Conservation (phyloP, 495 filamentous ascomycete species). For the Pseudevernia furfuracea region DNA sequence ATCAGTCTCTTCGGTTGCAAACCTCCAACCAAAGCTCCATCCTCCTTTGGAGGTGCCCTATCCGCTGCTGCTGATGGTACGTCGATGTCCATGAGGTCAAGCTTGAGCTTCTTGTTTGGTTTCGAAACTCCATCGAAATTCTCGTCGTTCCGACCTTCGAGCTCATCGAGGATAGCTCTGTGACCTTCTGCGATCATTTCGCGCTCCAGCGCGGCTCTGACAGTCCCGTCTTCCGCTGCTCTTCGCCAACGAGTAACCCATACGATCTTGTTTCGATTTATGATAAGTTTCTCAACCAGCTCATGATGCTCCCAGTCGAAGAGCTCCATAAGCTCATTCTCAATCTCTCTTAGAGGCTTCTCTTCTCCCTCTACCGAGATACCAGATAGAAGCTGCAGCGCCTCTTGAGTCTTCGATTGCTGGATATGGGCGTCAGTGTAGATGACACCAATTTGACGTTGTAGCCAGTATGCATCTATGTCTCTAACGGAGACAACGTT, state of each 20-base stretch:
- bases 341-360: conserved; percentile 78
- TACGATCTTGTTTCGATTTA: conserved; percentile 83
- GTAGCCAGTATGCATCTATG: conserved; percentile 96
- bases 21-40: conserved; percentile 69
- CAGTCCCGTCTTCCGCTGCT: conserved; percentile 72
- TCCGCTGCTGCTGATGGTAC: conserved; percentile 52
- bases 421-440: conserved; percentile 87
- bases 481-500: conserved; percentile 67
- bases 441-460: conserved; percentile 78
- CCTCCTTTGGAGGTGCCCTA: conserved; percentile 42
- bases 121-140: conserved; percentile 46
- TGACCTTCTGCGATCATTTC: conserved; percentile 89
- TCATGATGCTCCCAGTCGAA: conserved; percentile 97
- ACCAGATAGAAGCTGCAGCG: conserved; percentile 71
- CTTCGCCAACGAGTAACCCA: conserved; percentile 88
- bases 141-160: conserved; percentile 54
- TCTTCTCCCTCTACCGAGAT: conserved; percentile 72
- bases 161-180: conserved; percentile 76
- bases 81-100: conserved; percentile 86
- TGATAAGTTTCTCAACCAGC: conserved; percentile 83
- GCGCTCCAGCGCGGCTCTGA: conserved; percentile 69
- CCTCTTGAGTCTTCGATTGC: conserved; percentile 76
- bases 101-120: conserved; percentile 70
- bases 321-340: conserved; percentile 96
- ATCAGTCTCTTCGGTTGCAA: conserved; percentile 79